Evolutionary conservation across 2,329 filamentous ascomycete genomes (phyloP).

Genomic region (Diaporthe batatas): DNA sequence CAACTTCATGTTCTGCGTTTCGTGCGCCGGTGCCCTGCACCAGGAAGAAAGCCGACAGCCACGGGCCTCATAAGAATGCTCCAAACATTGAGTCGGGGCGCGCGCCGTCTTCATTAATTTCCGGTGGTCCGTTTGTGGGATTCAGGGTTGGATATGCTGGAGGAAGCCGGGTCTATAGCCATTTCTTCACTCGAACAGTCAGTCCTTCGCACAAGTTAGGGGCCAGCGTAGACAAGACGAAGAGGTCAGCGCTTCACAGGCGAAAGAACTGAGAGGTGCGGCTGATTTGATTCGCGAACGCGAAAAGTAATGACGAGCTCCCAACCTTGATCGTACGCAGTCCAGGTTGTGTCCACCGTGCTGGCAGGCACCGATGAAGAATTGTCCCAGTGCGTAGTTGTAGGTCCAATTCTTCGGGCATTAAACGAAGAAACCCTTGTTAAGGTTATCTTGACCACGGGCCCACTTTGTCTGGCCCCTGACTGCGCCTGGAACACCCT

Average conservation of each 20-base stretch:
- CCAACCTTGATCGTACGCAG: neutral
- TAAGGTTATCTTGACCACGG: slow-evolving; percentile 38
- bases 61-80: neutral
- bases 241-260: neutral
- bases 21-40: neutral
- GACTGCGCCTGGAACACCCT: slow-evolving; percentile 27
- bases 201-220: neutral
- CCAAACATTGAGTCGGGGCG: neutral
- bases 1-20: neutral
- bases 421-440: slow-evolving; percentile 31
- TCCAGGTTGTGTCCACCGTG: slow-evolving; percentile 1
- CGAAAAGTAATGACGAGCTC: neutral
- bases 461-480: slow-evolving; percentile 20
- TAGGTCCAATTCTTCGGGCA: slow-evolving; percentile 16
- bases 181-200: neutral
- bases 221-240: neutral
- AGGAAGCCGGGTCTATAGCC: neutral
- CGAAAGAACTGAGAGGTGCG: neutral
- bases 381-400: neutral
- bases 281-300: neutral
- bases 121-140: neutral
- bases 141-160: neutral
- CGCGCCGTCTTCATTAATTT: neutral
- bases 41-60: neutral
- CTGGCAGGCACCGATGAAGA: neutral